phyloP scores from a whole-genome alignment of 1,284 basidiomycete genomes.

The Phlebopus sp. region DNA sequence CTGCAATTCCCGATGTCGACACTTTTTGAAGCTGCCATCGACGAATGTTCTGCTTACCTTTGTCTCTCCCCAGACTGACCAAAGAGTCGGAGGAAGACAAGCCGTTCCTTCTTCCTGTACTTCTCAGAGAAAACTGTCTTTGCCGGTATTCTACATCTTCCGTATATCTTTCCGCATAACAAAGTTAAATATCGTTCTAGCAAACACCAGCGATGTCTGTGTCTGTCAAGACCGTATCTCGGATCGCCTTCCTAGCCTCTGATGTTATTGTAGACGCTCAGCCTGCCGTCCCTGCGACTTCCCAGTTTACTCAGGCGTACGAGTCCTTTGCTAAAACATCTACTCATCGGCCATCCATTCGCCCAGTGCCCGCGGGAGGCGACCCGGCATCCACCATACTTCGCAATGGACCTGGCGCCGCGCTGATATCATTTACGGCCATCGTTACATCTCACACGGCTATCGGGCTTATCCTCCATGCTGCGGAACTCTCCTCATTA shows the following conservation, averaged over 20 bases:
- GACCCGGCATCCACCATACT: slow-evolving; percentile 58
- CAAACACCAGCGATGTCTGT: slow-evolving; percentile 25
- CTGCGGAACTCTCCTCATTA: slow-evolving; percentile 42
- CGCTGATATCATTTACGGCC: slow-evolving; percentile 50
- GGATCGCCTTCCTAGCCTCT: slow-evolving; percentile 67
- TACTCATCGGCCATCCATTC: slow-evolving; percentile 33
- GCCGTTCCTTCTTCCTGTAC: too few species aligned
- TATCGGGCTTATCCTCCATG: slow-evolving; percentile 44
- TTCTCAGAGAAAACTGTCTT: slow-evolving; percentile 1
- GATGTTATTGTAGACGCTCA: slow-evolving; percentile 62
- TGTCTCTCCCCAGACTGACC: too few species aligned
- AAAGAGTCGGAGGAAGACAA: too few species aligned
- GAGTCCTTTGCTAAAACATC: slow-evolving; percentile 23
- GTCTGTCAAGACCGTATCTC: slow-evolving; percentile 49
- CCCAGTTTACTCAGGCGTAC: slow-evolving; percentile 39
- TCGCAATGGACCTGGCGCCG: slow-evolving; percentile 32
- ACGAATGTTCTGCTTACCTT: not conserved
- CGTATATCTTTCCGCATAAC: not conserved
- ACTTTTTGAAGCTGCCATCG: slow-evolving; percentile 3
- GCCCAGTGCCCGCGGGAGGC: slow-evolving; percentile 54
- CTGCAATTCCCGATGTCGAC: slow-evolving; percentile 17
- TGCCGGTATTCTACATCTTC: slow-evolving; percentile 3
- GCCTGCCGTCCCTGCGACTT: slow-evolving; percentile 35
- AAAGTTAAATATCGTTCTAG: slow-evolving; percentile 4
- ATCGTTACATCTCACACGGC: slow-evolving; percentile 33